phyloP scores from a whole-genome alignment of 352 stramenopile genomes.

The Blastocystis sp. region DNA sequence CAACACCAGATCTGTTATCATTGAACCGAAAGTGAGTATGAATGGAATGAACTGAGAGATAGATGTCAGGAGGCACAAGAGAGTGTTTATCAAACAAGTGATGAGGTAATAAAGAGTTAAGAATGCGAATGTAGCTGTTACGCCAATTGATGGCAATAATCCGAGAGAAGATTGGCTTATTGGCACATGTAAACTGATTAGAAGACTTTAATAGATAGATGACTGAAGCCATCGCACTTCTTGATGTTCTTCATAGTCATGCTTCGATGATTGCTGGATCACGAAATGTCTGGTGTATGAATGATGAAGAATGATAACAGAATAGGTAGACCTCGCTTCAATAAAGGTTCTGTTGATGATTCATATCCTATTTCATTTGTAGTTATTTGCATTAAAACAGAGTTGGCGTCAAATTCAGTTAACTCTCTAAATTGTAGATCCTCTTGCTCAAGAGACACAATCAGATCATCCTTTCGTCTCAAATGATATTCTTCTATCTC shows the following conservation, averaged over 20 bases:
- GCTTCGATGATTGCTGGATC: not conserved
- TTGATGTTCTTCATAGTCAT: slow-evolving; percentile 1
- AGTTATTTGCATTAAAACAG: slow-evolving; percentile 30
- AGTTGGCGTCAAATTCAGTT: not conserved
- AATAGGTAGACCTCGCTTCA: not conserved
- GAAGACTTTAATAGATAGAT: not conserved
- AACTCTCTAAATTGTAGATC: not conserved
- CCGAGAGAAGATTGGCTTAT: not conserved
- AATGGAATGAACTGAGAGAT: not conserved
- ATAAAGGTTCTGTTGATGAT: not conserved
- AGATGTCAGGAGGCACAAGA: not conserved
- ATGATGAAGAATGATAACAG: not conserved
- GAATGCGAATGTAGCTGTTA: not conserved
- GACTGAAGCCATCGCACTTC: slow-evolving; percentile 1
- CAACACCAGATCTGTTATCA: not conserved
- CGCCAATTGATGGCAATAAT: not conserved
- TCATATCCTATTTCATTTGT: not conserved
- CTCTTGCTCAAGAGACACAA: not conserved
- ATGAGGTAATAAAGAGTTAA: not conserved
- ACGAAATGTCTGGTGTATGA: not conserved
- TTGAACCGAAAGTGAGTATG: not conserved
- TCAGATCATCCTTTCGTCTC: not conserved
- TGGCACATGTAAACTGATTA: not conserved
- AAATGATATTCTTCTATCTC: slow-evolving; percentile 1
- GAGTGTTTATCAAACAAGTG: not conserved